Evolutionary conservation across 2,329 filamentous ascomycete genomes (phyloP).

Genomic region (Aspergillus viridinutans): DNA sequence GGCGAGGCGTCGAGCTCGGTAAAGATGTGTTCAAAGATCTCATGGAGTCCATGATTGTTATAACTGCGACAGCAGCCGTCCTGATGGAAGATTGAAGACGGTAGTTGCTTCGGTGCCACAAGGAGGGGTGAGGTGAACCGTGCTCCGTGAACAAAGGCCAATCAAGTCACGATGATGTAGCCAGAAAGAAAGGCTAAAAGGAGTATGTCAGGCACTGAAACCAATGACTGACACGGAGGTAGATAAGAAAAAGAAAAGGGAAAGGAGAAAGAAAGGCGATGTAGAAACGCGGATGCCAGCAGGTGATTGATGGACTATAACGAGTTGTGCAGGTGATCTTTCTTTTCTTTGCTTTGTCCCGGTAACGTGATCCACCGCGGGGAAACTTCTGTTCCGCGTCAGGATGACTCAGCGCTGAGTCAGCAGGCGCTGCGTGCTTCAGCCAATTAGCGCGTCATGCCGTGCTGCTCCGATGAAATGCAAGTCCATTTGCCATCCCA

Average conservation of each 20-base stretch:
- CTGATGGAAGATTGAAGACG: constrained; percentile 2
- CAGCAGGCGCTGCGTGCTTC: constrained; percentile 14
- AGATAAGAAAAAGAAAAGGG: not conserved
- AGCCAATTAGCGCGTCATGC: constrained; percentile 36
- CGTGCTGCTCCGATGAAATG: constrained; percentile 22
- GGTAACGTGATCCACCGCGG: constrained; percentile 38
- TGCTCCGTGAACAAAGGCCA: constrained; percentile 9
- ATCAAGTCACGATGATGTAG: not conserved
- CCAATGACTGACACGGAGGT: constrained; percentile 6
- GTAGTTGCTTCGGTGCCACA: constrained; percentile 5
- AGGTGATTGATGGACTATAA: not conserved
- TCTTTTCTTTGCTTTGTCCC: constrained; percentile 28
- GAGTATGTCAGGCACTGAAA: not conserved
- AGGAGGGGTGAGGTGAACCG: constrained; percentile 19
- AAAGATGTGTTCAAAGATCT: constrained; percentile 59
- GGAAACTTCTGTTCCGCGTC: constrained; percentile 25
- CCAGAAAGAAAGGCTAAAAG: not conserved
- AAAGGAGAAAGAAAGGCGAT: constrained; percentile 7
- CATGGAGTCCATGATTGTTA: constrained; percentile 58
- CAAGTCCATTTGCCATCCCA: constrained; percentile 31
- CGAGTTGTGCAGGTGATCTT: constrained; percentile 22
- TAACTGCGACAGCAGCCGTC: constrained; percentile 9
- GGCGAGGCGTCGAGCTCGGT: constrained; percentile 49
- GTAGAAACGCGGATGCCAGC: constrained; percentile 8
- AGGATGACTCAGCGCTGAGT: constrained; percentile 23